phyloP scores from a whole-genome alignment of 148 eudicot genomes.

The Amaranthus cruentus region DNA sequence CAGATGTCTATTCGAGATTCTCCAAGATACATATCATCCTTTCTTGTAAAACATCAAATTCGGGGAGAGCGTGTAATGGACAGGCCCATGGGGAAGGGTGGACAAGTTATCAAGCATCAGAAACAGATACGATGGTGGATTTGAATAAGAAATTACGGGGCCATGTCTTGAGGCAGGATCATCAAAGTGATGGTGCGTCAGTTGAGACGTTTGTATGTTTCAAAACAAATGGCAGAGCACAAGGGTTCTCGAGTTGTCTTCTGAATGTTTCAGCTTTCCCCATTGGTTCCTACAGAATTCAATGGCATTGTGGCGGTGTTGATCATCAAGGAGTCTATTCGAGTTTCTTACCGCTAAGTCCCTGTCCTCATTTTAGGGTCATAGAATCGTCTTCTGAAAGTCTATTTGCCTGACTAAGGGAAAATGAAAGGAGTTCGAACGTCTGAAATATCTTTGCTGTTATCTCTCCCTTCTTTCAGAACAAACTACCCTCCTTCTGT shows the following conservation, averaged over 20 bases:
- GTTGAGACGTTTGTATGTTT: slow-evolving; percentile 45
- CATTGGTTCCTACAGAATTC: slow-evolving; percentile 54
- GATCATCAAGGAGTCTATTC: slow-evolving; percentile 60
- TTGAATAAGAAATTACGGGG: slow-evolving; percentile 48
- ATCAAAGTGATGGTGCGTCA: slow-evolving; percentile 15
- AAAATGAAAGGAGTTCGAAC: no score
- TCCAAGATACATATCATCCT: slow-evolving; percentile 67
- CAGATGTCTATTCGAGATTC: slow-evolving; percentile 28
- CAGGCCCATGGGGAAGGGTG: slow-evolving; percentile 20
- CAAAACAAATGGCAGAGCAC: slow-evolving; percentile 47
- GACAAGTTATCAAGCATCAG: slow-evolving; percentile 34
- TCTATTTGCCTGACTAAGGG: no score
- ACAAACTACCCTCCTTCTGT: no score
- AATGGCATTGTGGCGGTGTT: slow-evolving; percentile 62
- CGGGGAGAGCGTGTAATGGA: slow-evolving; percentile 12
- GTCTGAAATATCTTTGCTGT: no score
- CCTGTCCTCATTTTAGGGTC: slow-evolving; percentile 51
- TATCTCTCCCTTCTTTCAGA: no score
- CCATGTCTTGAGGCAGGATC: slow-evolving; percentile 32
- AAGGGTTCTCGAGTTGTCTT: slow-evolving; percentile 82
- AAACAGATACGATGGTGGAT: slow-evolving; percentile 40
- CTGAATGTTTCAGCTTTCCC: slow-evolving; percentile 69
- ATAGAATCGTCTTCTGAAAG: slow-evolving; percentile 4
- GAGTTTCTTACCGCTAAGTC: slow-evolving; percentile 53
- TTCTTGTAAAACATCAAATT: slow-evolving; percentile 37